Percentiles rank a stretch among this genome's conserved stretches.
Evolutionary conservation across 202 grass and related monocot genomes (phyloP).

Genomic region (Setaria viridis): DNA sequence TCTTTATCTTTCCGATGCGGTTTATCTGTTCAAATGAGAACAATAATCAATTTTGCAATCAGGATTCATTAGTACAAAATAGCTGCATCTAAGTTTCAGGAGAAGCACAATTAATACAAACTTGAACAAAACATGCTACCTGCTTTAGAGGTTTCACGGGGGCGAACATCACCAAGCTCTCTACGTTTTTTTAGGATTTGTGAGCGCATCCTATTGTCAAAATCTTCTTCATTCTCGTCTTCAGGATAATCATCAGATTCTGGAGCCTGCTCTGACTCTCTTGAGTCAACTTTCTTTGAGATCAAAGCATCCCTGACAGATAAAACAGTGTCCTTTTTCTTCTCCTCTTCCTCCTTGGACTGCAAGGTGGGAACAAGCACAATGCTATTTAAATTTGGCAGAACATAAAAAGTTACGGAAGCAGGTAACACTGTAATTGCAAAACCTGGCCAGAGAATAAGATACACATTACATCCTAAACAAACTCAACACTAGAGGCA

Average conservation of each 20-base stretch:
- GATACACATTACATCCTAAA: constrained; percentile 14
- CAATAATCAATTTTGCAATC: constrained; percentile 36
- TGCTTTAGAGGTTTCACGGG: constrained; percentile 55
- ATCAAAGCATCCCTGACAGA: constrained; percentile 79
- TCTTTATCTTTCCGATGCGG: constrained; percentile 61
- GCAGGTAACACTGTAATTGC: constrained; percentile 12
- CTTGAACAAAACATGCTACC: constrained; percentile 53
- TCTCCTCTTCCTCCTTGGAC: constrained; percentile 74
- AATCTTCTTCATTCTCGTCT: constrained; percentile 75
- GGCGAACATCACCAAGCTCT: constrained; percentile 68
- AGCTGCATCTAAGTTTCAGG: constrained; percentile 26
- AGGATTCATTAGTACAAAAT: constrained; percentile 29
- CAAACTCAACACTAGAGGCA: constrained; percentile 5
- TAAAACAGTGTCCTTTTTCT: constrained; percentile 77
- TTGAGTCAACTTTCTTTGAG: constrained; percentile 70
- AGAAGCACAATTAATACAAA: constrained; percentile 24
- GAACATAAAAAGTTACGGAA: constrained; percentile 21
- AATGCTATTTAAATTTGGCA: constrained; percentile 32
- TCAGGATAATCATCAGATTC: constrained; percentile 59
- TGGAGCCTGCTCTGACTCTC: constrained; percentile 48
- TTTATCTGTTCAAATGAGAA: constrained; percentile 68
- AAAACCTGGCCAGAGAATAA: constrained; percentile 26
- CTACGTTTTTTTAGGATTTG: constrained; percentile 86
- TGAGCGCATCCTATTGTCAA: constrained; percentile 89
- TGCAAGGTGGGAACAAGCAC: constrained; percentile 45